phyloP scores from a whole-genome alignment of 2,329 filamentous ascomycete genomes.

The Elsinoe arachidis region DNA sequence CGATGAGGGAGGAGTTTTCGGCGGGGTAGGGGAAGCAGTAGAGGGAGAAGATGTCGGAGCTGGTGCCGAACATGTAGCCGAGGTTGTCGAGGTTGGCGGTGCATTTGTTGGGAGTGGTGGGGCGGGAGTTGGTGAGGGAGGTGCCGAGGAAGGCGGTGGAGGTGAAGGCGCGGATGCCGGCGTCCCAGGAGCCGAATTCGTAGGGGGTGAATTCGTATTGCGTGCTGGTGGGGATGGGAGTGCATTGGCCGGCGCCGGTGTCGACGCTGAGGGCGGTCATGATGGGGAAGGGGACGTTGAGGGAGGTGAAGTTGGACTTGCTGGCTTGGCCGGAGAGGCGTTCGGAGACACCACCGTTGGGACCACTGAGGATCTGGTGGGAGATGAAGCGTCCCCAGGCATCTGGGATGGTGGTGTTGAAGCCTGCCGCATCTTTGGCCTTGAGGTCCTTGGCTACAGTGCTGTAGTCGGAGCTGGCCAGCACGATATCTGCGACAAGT shows the following conservation, averaged over 20 bases:
- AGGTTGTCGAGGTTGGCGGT: slow-evolving; percentile 42
- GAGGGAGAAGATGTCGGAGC: slow-evolving; percentile 34
- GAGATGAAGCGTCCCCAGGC: slow-evolving; percentile 34
- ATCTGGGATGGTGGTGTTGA: slow-evolving; percentile 34
- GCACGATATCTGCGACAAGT: slow-evolving; percentile 29
- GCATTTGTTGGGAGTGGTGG: slow-evolving; percentile 34
- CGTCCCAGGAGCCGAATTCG: slow-evolving; percentile 58
- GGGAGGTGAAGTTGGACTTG: slow-evolving; percentile 33
- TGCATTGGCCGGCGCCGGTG: slow-evolving; percentile 31
- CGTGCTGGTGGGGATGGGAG: slow-evolving; percentile 43
- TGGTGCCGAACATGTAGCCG: slow-evolving; percentile 40
- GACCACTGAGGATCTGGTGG: slow-evolving; percentile 32
- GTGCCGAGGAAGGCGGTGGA: slow-evolving; percentile 54
- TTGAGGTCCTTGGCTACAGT: slow-evolving; percentile 28
- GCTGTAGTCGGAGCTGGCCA: slow-evolving; percentile 24
- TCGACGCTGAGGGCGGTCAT: slow-evolving; percentile 35
- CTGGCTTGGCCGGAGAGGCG: slow-evolving; percentile 28
- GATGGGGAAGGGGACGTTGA: slow-evolving; percentile 37
- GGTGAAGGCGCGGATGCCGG: slow-evolving; percentile 51
- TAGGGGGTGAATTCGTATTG: slow-evolving; percentile 58
- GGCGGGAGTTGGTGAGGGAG: slow-evolving; percentile 44
- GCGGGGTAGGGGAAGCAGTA: slow-evolving; percentile 23
- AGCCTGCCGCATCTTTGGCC: slow-evolving; percentile 33
- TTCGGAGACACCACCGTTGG: slow-evolving; percentile 30
- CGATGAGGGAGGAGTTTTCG: slow-evolving; percentile 20